A percentile compares a stretch with the other conserved stretches of the same genome.
Conservation (phyloP, 176 grass and related monocot genomes). For the Aegilops tauschii region DNA sequence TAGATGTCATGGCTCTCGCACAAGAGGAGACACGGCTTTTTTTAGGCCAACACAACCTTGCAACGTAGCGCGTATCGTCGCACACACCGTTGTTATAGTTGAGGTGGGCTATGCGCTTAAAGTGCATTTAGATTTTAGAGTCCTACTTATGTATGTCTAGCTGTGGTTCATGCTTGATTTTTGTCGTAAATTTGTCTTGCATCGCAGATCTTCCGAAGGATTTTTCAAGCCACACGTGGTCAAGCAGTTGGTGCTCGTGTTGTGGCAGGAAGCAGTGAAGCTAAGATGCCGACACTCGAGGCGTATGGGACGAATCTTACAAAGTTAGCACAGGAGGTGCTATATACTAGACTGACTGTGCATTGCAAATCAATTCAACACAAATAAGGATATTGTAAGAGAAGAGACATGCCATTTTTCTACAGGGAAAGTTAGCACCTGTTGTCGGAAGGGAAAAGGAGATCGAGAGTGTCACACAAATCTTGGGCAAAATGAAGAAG, state of each 20-base stretch:
- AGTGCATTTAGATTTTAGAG: background rate
- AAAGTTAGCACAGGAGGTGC: constrained; percentile 87
- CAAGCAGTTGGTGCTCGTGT: constrained; percentile 64
- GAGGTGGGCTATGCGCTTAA: background rate
- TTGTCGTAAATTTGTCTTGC: background rate
- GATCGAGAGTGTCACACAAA: constrained; percentile 82
- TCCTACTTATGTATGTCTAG: background rate
- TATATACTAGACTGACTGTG: background rate
- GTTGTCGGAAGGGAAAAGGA: constrained; percentile 82
- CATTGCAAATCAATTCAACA: background rate
- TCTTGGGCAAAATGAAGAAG: constrained; percentile 79
- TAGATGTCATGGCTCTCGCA: background rate
- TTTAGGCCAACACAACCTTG: background rate
- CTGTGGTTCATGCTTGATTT: background rate
- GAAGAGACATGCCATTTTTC: background rate
- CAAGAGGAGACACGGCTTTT: background rate
- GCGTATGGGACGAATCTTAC: constrained; percentile 87
- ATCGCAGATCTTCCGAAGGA: constrained; percentile 46
- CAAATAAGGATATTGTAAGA: background rate
- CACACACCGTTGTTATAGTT: background rate
- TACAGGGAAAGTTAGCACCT: constrained; percentile 84
- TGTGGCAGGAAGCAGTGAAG: constrained; percentile 62
- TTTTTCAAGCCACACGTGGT: constrained; percentile 66
- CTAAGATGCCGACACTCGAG: constrained; percentile 91
- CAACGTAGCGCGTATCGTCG: background rate